Evolutionary conservation across 306 rosid species (phyloP).

Genomic region (Dalbergia cochinchinensis): DNA sequence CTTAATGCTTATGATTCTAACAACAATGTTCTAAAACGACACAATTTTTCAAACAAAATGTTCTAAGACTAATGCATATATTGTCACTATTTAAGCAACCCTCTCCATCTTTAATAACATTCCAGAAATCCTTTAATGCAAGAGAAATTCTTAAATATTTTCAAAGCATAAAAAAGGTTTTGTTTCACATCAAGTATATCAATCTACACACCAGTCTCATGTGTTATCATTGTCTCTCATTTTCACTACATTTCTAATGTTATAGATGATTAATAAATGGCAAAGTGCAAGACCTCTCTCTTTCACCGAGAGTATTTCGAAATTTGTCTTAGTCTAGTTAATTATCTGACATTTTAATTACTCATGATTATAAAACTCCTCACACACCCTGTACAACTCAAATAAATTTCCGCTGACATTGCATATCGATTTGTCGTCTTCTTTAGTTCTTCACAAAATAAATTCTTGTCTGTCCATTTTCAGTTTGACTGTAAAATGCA

Average conservation of each 20-base stretch:
- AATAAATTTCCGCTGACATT: constrained; percentile 17
- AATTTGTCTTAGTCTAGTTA: neutral
- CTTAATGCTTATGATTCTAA: neutral
- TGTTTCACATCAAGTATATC: too few species aligned
- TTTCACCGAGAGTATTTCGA: too few species aligned
- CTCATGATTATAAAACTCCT: neutral
- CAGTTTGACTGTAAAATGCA: neutral
- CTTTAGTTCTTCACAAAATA: neutral
- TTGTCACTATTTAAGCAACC: neutral
- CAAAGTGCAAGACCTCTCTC: too few species aligned
- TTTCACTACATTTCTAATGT: too few species aligned
- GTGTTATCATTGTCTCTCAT: too few species aligned
- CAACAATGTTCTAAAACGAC: neutral
- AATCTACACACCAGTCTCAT: too few species aligned
- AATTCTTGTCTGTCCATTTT: constrained; percentile 21
- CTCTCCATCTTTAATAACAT: neutral
- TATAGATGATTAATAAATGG: too few species aligned
- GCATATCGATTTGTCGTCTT: neutral
- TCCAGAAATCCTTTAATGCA: neutral
- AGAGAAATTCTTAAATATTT: too few species aligned
- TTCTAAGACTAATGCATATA: neutral
- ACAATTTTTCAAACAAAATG: neutral
- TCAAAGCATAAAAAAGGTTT: too few species aligned
- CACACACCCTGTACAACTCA: neutral
- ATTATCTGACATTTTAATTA: neutral